Evolutionary conservation across 768 basidiomycete species (phyloP).

Genomic region (Russula emetica): DNA sequence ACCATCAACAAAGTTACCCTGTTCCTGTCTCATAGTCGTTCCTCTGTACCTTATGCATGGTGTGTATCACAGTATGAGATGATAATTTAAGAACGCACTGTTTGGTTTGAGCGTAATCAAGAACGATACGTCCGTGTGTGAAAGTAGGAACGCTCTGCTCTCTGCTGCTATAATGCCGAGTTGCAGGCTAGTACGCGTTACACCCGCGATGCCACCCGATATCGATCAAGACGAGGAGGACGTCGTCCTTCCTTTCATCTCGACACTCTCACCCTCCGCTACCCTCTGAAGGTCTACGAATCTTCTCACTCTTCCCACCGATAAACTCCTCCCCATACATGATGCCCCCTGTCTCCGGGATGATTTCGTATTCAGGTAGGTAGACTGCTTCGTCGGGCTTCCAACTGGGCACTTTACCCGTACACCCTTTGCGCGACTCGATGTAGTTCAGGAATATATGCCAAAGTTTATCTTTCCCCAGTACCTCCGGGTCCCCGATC

Average conservation of each 20-base stretch:
- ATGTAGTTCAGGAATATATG: conserved; percentile 53
- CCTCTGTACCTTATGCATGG: too few species aligned
- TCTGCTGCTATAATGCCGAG: too few species aligned
- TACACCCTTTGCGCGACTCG: conserved; percentile 49
- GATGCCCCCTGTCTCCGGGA: background rate
- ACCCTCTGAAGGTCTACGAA: background rate
- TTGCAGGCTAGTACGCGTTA: too few species aligned
- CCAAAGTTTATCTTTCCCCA: conserved; percentile 59
- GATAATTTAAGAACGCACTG: too few species aligned
- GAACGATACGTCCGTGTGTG: too few species aligned
- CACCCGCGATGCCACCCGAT: too few species aligned
- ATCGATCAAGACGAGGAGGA: background rate
- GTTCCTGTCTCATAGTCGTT: too few species aligned
- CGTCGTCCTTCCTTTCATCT: too few species aligned
- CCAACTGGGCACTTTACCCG: conserved; percentile 40
- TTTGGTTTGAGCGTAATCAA: too few species aligned
- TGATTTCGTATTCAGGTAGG: conserved; percentile 2
- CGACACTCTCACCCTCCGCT: background rate
- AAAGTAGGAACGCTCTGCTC: too few species aligned
- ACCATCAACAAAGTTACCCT: too few species aligned
- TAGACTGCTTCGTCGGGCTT: conserved; percentile 30
- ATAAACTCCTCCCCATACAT: conserved; percentile 11
- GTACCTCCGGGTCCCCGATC: conserved; percentile 54
- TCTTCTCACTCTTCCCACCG: conserved; percentile 11
- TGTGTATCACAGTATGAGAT: too few species aligned